These are phyloP conservation scores for Globisporangium nunn DNA, from an alignment of 352 stramenopile genomes.

Conservation along the genomic window DNA sequence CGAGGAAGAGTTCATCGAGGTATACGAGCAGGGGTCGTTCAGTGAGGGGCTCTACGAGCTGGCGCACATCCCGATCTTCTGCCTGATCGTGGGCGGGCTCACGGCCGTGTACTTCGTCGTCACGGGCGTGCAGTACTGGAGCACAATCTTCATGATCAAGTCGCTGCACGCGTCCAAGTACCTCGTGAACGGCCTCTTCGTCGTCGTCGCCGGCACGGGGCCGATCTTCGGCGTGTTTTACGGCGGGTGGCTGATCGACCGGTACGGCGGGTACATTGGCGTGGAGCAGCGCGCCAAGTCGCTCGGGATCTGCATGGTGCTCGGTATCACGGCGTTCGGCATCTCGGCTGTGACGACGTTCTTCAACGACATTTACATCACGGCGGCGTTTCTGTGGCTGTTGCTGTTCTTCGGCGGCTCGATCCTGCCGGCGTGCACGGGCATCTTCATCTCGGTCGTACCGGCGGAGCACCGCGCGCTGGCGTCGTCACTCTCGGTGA, in stretches of 20 bases:
- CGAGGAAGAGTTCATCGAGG: conserved; percentile 68
- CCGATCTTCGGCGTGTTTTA: conserved; percentile 81
- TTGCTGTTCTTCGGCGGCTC: conserved; percentile 79
- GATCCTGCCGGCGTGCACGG: conserved; percentile 73
- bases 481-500: conserved; percentile 74
- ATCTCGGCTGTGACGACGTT: conserved; percentile 72
- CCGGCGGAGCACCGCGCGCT: conserved; percentile 64
- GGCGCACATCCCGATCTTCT: conserved; percentile 66
- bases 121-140: conserved; percentile 84
- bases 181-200: conserved; percentile 75
- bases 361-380: conserved; percentile 73
- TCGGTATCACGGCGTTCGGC: conserved; percentile 57
- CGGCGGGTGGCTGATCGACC: conserved; percentile 73
- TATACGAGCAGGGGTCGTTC: conserved; percentile 64
- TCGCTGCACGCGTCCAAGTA: conserved; percentile 78
- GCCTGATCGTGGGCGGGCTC: conserved; percentile 66
- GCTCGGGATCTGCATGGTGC: conserved; percentile 68
- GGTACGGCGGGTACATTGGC: conserved; percentile 71
- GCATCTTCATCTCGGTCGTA: conserved; percentile 84
- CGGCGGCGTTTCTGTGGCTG: conserved; percentile 66
- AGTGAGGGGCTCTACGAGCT: conserved; percentile 55
- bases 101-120: conserved; percentile 85
- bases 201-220: conserved; percentile 71
- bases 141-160: conserved; percentile 86
- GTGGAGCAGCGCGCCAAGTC: conserved; percentile 66